phyloP scores from a whole-genome alignment of 2,329 filamentous ascomycete genomes.

The Thelonectria discophora region DNA sequence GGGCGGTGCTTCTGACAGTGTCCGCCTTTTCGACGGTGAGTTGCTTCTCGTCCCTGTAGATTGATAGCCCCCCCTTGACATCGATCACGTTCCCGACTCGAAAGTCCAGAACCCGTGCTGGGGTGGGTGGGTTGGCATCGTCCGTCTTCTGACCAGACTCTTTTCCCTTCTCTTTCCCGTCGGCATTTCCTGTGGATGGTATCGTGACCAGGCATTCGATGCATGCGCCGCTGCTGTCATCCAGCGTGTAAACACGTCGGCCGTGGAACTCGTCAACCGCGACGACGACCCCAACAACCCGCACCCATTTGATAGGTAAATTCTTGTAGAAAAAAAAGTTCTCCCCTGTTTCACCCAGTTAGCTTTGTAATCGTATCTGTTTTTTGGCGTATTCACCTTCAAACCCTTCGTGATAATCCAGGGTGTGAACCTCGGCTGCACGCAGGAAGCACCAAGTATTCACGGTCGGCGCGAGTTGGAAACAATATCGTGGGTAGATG shows the following conservation, averaged over 20 bases:
- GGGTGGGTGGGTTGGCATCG: slow-evolving; percentile 10
- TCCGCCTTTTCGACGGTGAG: slow-evolving; percentile 61
- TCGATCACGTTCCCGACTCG: slow-evolving; percentile 66
- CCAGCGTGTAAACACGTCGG: slow-evolving; percentile 64
- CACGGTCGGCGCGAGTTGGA: slow-evolving; percentile 68
- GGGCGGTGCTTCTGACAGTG: slow-evolving; percentile 60
- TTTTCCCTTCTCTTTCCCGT: slow-evolving; percentile 8
- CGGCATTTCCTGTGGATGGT: slow-evolving; percentile 13
- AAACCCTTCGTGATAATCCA: slow-evolving; percentile 60
- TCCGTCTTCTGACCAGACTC: slow-evolving; percentile 15
- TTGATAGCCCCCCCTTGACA: slow-evolving; percentile 61
- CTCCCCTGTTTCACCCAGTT: slow-evolving; percentile 49
- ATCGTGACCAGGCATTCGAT: slow-evolving; percentile 55
- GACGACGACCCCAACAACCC: slow-evolving; percentile 75
- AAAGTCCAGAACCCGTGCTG: slow-evolving; percentile 43
- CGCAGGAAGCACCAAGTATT: slow-evolving; percentile 67
- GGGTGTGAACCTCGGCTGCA: slow-evolving; percentile 57
- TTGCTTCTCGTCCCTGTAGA: slow-evolving; percentile 60
- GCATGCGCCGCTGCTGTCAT: slow-evolving; percentile 70
- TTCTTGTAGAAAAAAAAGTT: slow-evolving; percentile 74
- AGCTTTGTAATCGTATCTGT: slow-evolving; percentile 1
- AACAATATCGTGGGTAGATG: slow-evolving; percentile 71
- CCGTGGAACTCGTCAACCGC: slow-evolving; percentile 62
- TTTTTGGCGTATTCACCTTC: slow-evolving; percentile 54
- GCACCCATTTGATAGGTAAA: slow-evolving; percentile 80